Percentiles rank a stretch among this genome's conserved stretches.
These are phyloP conservation scores for Pelargonium myrrhifolium DNA, from an alignment of 441 rosid species.

Conservation along the genomic window DNA sequence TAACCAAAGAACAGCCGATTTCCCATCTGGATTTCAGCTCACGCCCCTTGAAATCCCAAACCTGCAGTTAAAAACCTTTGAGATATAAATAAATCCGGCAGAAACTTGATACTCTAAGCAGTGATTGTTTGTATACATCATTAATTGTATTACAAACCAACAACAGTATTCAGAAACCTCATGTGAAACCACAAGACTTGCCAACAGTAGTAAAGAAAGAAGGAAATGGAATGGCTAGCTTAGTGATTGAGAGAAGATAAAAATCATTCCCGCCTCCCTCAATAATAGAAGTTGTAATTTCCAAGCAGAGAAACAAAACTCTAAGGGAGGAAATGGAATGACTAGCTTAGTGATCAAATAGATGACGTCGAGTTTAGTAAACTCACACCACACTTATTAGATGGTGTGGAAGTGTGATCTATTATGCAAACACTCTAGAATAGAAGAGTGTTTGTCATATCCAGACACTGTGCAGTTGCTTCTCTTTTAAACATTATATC, in stretches of 20 bases:
- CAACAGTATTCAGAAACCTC: neutral
- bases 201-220: too few relatives aligned
- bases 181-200: neutral
- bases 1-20: conserved; percentile 64
- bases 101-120: conserved; percentile 11
- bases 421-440: too few relatives aligned
- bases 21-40: conserved; percentile 73
- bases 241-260: conserved; percentile 2
- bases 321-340: neutral
- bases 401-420: too few relatives aligned
- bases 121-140: conserved; percentile 3
- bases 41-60: conserved; percentile 89
- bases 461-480: too few relatives aligned
- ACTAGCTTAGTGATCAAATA: neutral
- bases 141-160: neutral
- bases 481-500: too few relatives aligned
- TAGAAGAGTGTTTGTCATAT: too few relatives aligned
- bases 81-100: neutral
- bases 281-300: too few relatives aligned
- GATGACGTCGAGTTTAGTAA: neutral
- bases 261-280: neutral
- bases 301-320: too few relatives aligned
- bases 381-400: neutral
- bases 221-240: too few relatives aligned
- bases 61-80: conserved; percentile 34